A percentile compares a stretch with the other conserved stretches of the same genome.
phyloP scores from a whole-genome alignment of 345 rosid species.

The Populus pruinosa region DNA sequence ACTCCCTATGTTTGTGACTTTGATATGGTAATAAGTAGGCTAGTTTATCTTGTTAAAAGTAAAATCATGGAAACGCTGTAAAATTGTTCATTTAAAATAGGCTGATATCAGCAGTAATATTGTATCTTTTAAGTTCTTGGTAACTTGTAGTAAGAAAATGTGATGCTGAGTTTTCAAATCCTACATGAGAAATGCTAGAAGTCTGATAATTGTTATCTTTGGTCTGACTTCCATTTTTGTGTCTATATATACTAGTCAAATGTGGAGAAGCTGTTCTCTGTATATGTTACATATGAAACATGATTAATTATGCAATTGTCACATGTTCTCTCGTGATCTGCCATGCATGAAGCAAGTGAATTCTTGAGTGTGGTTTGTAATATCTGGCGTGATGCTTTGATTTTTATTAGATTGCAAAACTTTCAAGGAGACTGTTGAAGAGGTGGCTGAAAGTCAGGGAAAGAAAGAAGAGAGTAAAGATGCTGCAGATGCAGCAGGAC shows the following conservation, averaged over 20 bases:
- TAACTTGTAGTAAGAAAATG: background rate
- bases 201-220: no score
- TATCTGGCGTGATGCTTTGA: background rate
- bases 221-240: background rate
- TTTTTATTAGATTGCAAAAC: slow-evolving; percentile 67
- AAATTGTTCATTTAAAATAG: no score
- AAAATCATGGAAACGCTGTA: no score
- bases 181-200: background rate
- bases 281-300: background rate
- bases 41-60: no score
- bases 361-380: background rate
- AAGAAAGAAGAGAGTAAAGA: slow-evolving; percentile 58
- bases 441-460: slow-evolving; percentile 65
- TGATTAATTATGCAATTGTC: background rate
- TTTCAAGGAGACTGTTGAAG: slow-evolving; percentile 71
- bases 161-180: background rate
- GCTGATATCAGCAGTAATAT: background rate
- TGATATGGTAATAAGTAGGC: no score
- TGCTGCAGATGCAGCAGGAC: slow-evolving; percentile 63
- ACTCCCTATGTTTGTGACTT: no score
- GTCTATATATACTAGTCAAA: background rate
- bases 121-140: background rate
- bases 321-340: background rate
- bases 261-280: background rate
- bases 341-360: background rate